Base-by-base conservation (phyloP, 805 yeast genomes). In the Candida oleophila region DNA sequence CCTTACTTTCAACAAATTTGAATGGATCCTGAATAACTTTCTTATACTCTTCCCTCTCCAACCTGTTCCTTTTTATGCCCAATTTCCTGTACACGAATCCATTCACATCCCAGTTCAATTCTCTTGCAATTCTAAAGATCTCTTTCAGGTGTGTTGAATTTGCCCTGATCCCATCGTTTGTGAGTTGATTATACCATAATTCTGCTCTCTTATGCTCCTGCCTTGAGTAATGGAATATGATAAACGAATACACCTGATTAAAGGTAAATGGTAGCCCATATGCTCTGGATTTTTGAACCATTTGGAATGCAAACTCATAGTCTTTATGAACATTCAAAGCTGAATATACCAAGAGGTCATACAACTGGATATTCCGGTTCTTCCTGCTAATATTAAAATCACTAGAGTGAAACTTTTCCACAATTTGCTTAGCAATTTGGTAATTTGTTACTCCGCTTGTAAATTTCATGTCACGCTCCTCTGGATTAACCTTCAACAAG, bases 191-290 rank as follows among this genome's bases (percentile, higher is more conserved):
- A 51, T 68, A 72, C 77, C 77, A 72, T 12, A 57, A 33, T 38
- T 64, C 60, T 3, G 76, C 73, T n/a, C 42, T 49, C 2, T 61
- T 57, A 49, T 48, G 50, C 41, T 70, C 71, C 11, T 57, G 54
- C 18, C 62, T 54, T 18, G 49, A 46, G 49, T 68, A 67, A 50
- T 72, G 74, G 50, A 62, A 65, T 49, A 55, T 54, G 15, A 72
- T 64, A 35, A 72, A 66, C 0, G 77, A 76, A 43, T 58, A 67
- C 1, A 70, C 50, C 44, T 71, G 76, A 46, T 66, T 64, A 53
- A 71, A 69, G 0, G 75, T 60, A 20, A 67, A 57, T n/a, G 74
- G 72, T 11, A 68, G 42, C 2, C 57, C 57, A 16, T 46, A 43
- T 3, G 55, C 48, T 11, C 69, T 52, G 7, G 68, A 62, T 14